Conservation (phyloP, 2,329 filamentous ascomycete species). For the Penicillium sp. region DNA sequence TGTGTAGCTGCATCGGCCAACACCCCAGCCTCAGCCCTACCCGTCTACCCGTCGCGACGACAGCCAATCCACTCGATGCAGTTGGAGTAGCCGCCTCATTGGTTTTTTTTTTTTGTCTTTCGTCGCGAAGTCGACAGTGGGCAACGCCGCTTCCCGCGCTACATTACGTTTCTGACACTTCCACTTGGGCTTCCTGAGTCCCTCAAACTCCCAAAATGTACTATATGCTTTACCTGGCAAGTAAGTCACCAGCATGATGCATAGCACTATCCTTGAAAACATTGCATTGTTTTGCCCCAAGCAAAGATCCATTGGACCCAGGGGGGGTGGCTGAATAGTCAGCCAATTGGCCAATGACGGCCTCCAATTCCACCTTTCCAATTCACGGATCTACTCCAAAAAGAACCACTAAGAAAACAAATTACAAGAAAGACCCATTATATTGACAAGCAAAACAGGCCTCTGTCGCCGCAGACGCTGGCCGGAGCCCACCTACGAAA, state of each 20-base stretch:
- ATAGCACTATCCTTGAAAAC: not conserved
- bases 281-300: slow-evolving; percentile 22
- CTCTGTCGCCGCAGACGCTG: slow-evolving; percentile 93
- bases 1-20: slow-evolving; percentile 5
- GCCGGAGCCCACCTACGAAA: slow-evolving; percentile 87
- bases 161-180: slow-evolving; percentile 2
- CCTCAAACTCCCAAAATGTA: slow-evolving; percentile 41
- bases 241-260: slow-evolving; percentile 57
- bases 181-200: not conserved
- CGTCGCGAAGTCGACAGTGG: slow-evolving; percentile 21
- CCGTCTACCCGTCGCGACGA: slow-evolving; percentile 13
- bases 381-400: not conserved
- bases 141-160: slow-evolving; percentile 16
- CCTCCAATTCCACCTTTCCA: not conserved
- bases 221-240: slow-evolving; percentile 69
- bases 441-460: slow-evolving; percentile 59
- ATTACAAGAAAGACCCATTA: not conserved
- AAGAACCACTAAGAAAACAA: slow-evolving; percentile 34
- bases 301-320: not conserved
- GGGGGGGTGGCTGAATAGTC: not conserved
- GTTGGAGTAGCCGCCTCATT: slow-evolving; percentile 24
- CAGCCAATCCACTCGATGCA: slow-evolving; percentile 29
- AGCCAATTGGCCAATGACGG: not conserved
- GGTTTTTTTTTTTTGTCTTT: slow-evolving; percentile 1
- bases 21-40: slow-evolving; percentile 25